Evolutionary conservation across 495 filamentous ascomycete species (phyloP), one percentile per base, ranked within the genome.

Genomic region (Patellaria atrata): DNA sequence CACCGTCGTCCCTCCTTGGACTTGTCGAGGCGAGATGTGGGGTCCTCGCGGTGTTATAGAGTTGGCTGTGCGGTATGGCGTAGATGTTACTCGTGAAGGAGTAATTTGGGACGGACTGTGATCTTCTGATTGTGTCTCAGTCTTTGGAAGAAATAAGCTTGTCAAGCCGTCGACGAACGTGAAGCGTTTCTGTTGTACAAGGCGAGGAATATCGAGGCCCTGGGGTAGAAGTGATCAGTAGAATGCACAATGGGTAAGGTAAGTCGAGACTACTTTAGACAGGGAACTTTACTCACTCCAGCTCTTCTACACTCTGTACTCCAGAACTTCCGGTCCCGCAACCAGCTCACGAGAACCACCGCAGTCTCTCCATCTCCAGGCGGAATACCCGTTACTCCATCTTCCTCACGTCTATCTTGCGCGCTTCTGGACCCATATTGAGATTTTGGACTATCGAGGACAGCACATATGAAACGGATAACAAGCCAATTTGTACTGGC

Each of bases 281-380:
- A 44, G 31, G 29, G 43, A 55, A 41, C 51, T 13, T 10, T 3
- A 41, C 43, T 18, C 27, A 41, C 38, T 17, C 39, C 41, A 10
- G 38, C 43, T 30, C 51, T 48, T 24, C 50, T 35, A 1, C 35
- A 27, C 39, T 57, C 52, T 5, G 17, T 25, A 35, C 41, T 73
- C 85, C 84, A 93, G 51, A 91, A 91, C 17, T 65, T 59, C 41
- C 59, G 66, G 45, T 84, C 75, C 33, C 79, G 68, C 56, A 91
- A 59, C 55, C 76, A 94, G 59, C 77, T 84, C 41, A 86, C 72
- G 0, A 94, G 59, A 11, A 93, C 58, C 3, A 96, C 73, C n/a
- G 9, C 33, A 0, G 12, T 23, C 9, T 35, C 40, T 9, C 14
- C 28, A 31, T 31, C 23, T 26, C 23, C 23, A 8, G 31, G 8